Conservation (phyloP, 331 rosid species). For the Dryas integrifolia region DNA sequence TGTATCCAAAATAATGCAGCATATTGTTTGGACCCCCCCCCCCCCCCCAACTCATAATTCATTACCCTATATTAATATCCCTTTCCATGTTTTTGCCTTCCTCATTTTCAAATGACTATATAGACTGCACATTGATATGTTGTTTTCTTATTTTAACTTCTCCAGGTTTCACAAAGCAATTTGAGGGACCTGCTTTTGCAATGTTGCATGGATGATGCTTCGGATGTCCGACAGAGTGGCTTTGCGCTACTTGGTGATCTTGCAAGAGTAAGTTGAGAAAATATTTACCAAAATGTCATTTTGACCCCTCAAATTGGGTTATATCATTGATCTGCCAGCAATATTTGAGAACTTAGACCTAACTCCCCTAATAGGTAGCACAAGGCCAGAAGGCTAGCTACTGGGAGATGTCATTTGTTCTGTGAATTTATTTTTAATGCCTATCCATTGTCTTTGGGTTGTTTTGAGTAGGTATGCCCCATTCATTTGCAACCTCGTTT, state of each 20-base stretch:
- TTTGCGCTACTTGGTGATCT: constrained; percentile 98
- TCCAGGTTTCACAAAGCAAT: constrained; percentile 81
- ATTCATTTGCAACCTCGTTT: constrained; percentile 78
- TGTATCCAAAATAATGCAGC: not conserved
- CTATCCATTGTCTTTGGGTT: not conserved
- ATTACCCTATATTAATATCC: not conserved
- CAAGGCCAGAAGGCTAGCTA: constrained; percentile 6
- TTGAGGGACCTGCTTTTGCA: constrained; percentile 79
- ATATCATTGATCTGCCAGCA: not conserved
- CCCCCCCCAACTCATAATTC: not conserved
- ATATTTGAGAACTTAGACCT: not conserved
- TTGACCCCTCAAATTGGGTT: not conserved
- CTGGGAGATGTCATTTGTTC: constrained; percentile 2
- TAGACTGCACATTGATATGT: not conserved
- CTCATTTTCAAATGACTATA: not conserved
- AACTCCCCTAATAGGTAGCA: not conserved
- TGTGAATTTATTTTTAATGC: constrained; percentile 5
- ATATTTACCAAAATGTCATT: not conserved
- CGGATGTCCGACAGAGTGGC: constrained; percentile 92
- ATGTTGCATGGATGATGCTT: constrained; percentile 85
- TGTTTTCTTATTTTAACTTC: constrained; percentile 18
- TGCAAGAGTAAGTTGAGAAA: constrained; percentile 76
- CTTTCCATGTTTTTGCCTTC: not conserved
- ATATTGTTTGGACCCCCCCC: not conserved
- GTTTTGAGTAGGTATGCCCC: constrained; percentile 71